phyloP scores from a whole-genome alignment of 345 rosid species.

The Ricinus communis region DNA sequence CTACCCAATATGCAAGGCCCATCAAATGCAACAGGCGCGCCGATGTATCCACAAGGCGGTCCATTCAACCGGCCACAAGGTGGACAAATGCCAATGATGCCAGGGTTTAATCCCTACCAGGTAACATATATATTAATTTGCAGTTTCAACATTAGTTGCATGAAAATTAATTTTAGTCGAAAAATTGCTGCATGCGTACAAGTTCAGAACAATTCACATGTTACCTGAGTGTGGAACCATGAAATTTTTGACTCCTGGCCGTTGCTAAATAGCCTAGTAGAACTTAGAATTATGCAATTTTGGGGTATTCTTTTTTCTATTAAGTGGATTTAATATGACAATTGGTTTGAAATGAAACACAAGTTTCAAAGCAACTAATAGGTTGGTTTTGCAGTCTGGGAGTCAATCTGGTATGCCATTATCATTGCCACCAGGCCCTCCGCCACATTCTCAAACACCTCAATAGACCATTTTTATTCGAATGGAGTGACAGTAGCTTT shows the following conservation, averaged over 20 bases:
- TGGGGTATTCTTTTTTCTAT: too few species aligned
- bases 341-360: neutral
- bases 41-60: slow-evolving; percentile 76
- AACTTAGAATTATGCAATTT: too few species aligned
- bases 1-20: slow-evolving; percentile 80
- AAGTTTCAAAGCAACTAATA: neutral
- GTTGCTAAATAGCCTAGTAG: too few species aligned
- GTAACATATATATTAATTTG: slow-evolving; percentile 26
- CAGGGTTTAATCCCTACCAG: slow-evolving; percentile 86
- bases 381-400: slow-evolving; percentile 44
- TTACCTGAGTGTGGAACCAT: too few species aligned
- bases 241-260: too few species aligned
- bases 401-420: slow-evolving; percentile 56
- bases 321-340: neutral
- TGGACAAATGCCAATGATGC: slow-evolving; percentile 81
- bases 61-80: slow-evolving; percentile 75
- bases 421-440: slow-evolving; percentile 55
- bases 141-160: too few species aligned
- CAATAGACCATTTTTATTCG: slow-evolving; percentile 24
- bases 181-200: neutral
- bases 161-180: neutral
- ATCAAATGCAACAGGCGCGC: slow-evolving; percentile 43
- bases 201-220: neutral
- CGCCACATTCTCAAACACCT: slow-evolving; percentile 51
- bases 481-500: neutral